Evolutionary conservation across 2,329 filamentous ascomycete genomes (phyloP).

Genomic region (Colletotrichum orchidophilum): DNA sequence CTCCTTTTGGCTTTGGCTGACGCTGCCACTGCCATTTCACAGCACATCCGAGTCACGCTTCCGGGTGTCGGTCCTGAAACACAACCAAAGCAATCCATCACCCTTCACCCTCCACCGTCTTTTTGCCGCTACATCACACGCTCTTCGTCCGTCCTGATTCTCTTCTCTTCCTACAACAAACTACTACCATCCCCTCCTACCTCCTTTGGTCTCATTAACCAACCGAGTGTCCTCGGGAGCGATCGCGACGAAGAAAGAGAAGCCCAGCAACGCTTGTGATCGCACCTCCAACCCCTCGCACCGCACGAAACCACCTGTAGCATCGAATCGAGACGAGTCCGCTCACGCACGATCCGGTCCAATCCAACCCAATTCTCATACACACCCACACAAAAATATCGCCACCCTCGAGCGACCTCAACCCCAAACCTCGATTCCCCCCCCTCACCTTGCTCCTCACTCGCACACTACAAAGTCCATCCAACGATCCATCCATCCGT

Average conservation of each 20-base stretch:
- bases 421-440: not conserved
- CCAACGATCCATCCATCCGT: conserved; percentile 27
- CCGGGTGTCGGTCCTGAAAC: conserved; percentile 33
- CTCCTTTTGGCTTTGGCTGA: conserved; percentile 12
- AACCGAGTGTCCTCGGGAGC: not conserved
- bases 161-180: not conserved
- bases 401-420: conserved; percentile 26
- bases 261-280: not conserved
- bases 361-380: conserved; percentile 22
- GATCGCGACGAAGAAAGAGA: not conserved
- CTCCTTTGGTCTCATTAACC: not conserved
- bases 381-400: conserved; percentile 27
- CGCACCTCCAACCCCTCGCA: conserved; percentile 21
- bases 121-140: conserved; percentile 9
- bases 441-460: not conserved
- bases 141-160: conserved; percentile 1
- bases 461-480: conserved; percentile 7
- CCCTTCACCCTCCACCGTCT: conserved; percentile 17
- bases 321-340: conserved; percentile 34
- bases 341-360: conserved; percentile 31
- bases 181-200: not conserved
- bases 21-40: conserved; percentile 24
- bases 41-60: conserved; percentile 34
- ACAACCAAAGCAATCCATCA: conserved; percentile 29
- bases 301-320: conserved; percentile 23